Conservation (phyloP, 257 asterid species). For the Petrea volubilis region DNA sequence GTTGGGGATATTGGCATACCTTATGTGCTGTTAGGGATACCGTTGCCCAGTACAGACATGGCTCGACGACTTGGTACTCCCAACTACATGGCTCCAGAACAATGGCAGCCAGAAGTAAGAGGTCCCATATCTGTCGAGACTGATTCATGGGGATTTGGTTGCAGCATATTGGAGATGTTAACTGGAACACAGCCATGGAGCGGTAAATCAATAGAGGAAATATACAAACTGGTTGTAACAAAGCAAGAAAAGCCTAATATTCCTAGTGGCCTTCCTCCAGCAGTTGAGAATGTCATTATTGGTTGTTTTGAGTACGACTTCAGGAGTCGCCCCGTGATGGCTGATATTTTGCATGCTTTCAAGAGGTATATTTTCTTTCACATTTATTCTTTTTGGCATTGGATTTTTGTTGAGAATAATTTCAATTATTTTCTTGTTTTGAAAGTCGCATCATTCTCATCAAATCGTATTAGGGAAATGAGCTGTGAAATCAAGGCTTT, state of each 20-base stretch:
- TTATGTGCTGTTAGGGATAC: conserved; percentile 55
- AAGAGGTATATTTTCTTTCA: conserved; percentile 53
- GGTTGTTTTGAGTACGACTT: conserved; percentile 93
- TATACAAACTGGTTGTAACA: conserved; percentile 58
- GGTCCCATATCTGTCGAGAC: conserved; percentile 88
- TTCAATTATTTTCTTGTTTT: conserved; percentile 2
- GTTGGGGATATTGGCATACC: conserved; percentile 79
- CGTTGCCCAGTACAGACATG: conserved; percentile 60
- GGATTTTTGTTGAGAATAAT: not conserved
- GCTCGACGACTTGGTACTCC: conserved; percentile 74
- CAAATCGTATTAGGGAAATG: not conserved
- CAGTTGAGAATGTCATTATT: conserved; percentile 64
- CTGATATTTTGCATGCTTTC: conserved; percentile 74
- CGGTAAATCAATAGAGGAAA: conserved; percentile 78
- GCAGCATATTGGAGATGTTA: conserved; percentile 87
- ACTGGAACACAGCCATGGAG: conserved; percentile 87
- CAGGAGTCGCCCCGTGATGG: conserved; percentile 84
- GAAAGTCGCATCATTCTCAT: not conserved
- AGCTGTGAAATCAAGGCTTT: not conserved
- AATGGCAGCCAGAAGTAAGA: conserved; percentile 87
- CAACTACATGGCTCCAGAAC: conserved; percentile 95
- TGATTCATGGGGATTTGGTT: conserved; percentile 95
- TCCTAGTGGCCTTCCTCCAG: conserved; percentile 88
- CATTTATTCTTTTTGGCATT: not conserved
- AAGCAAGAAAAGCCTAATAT: conserved; percentile 73